Percentiles rank a stretch among this genome's conserved stretches.
phyloP scores from a whole-genome alignment of 148 eudicot genomes.

The Rhododendron vialii region DNA sequence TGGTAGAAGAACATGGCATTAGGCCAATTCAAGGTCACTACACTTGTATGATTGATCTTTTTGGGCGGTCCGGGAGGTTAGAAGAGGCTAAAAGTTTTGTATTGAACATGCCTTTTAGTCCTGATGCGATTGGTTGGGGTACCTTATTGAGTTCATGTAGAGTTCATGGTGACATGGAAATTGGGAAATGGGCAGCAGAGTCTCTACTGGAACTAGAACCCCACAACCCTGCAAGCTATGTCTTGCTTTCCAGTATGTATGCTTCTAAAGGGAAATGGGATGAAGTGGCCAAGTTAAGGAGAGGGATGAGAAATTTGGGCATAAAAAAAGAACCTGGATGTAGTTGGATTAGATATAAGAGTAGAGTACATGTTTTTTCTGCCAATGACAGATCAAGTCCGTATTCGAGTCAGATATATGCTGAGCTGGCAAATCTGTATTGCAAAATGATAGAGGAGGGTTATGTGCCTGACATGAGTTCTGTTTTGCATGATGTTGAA shows the following conservation, averaged over 20 bases:
- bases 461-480: conserved; percentile 64
- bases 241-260: conserved; percentile 74
- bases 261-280: conserved; percentile 79
- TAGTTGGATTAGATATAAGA: conserved; percentile 90
- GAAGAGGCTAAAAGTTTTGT: conserved; percentile 76
- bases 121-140: conserved; percentile 90
- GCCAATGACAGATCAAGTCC: conserved; percentile 87
- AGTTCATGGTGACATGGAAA: conserved; percentile 57
- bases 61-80: conserved; percentile 71
- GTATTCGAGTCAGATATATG: conserved; percentile 57
- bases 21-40: conserved; percentile 68
- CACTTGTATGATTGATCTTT: conserved; percentile 93
- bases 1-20: conserved; percentile 59
- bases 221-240: conserved; percentile 74
- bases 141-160: conserved; percentile 89
- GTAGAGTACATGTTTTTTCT: conserved; percentile 69
- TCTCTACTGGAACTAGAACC: conserved; percentile 70
- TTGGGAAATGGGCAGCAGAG: conserved; percentile 91
- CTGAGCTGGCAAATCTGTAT: conserved; percentile 52
- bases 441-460: conserved; percentile 68
- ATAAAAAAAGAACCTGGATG: conserved; percentile 78
- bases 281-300: conserved; percentile 68
- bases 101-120: conserved; percentile 62
- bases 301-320: conserved; percentile 70
- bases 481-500: conserved; percentile 74